These are phyloP conservation scores for Corynespora cassiicola DNA, from an alignment of 2,329 filamentous ascomycete species.

Conservation along the genomic window DNA sequence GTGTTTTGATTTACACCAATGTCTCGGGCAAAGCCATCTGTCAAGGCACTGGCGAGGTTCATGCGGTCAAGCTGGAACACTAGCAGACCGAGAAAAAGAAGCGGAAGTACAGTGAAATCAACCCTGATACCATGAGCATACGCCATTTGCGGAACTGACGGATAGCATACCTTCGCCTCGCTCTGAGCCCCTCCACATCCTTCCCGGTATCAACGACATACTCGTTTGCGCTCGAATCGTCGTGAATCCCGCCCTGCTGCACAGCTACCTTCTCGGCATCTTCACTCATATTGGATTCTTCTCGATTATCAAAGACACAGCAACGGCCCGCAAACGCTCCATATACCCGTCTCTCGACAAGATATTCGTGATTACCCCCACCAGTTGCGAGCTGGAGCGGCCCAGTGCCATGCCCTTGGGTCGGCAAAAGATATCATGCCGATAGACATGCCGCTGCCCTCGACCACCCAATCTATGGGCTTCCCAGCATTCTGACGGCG, in stretches of 20 bases:
- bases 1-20: slow-evolving; percentile 54
- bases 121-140: slow-evolving; percentile 40
- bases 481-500: too few species aligned
- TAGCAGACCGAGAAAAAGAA: slow-evolving; percentile 58
- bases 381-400: not conserved
- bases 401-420: slow-evolving; percentile 13
- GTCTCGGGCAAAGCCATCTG: slow-evolving; percentile 54
- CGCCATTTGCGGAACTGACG: not conserved
- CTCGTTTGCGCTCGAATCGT: slow-evolving; percentile 11
- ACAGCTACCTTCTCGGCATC: slow-evolving; percentile 20
- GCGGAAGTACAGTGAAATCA: slow-evolving; percentile 55
- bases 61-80: slow-evolving; percentile 62
- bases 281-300: not conserved
- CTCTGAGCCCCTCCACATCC: slow-evolving; percentile 16
- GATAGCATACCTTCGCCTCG: slow-evolving; percentile 25
- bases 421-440: slow-evolving; percentile 23
- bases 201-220: slow-evolving; percentile 11
- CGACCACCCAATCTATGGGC: too few species aligned
- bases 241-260: slow-evolving; percentile 6
- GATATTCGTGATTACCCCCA: slow-evolving; percentile 10
- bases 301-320: not conserved
- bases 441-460: slow-evolving; percentile 8
- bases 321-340: slow-evolving; percentile 1
- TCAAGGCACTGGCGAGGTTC: slow-evolving; percentile 60
- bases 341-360: slow-evolving; percentile 6